Evolutionary conservation across 208 protist species (phyloP).

Genomic region (Endotrypanum monterogeii): DNA sequence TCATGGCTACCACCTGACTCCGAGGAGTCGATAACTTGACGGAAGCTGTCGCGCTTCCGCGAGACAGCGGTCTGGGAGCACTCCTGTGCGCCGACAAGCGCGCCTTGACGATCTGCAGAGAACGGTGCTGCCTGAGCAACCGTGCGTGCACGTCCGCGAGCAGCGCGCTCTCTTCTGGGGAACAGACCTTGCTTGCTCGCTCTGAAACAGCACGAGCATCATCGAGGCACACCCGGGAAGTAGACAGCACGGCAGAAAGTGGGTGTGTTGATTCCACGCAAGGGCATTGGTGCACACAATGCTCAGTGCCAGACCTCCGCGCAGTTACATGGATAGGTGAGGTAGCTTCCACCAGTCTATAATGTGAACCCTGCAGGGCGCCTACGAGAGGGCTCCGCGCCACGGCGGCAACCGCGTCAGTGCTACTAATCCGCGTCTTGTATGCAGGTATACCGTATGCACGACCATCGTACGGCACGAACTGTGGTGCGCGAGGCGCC

Average conservation of each 20-base stretch:
- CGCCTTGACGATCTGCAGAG: constrained; percentile 7
- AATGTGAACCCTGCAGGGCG: not conserved
- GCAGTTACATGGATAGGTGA: not conserved
- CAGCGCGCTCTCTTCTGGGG: constrained; percentile 16
- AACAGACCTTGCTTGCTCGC: constrained; percentile 7
- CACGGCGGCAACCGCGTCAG: constrained; percentile 2
- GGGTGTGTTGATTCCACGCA: not conserved
- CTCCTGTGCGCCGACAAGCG: not conserved
- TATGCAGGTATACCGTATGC: constrained; percentile 45
- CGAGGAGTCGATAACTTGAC: not conserved
- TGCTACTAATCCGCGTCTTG: constrained; percentile 4
- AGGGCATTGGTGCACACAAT: not conserved
- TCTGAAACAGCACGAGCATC: not conserved
- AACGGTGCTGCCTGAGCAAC: constrained; percentile 10
- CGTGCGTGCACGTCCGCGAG: constrained; percentile 25
- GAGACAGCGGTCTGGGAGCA: not conserved
- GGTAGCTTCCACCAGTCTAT: not conserved
- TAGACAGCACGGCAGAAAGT: not conserved
- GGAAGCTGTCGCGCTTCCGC: not conserved
- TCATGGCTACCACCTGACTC: not conserved
- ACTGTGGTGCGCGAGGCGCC: constrained; percentile 15
- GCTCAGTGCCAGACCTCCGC: not conserved
- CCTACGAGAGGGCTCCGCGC: not conserved
- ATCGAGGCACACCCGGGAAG: not conserved
- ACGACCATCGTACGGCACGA: constrained; percentile 49